phyloP scores from a whole-genome alignment of 2,329 filamentous ascomycete genomes.

The Colletotrichum karsti region DNA sequence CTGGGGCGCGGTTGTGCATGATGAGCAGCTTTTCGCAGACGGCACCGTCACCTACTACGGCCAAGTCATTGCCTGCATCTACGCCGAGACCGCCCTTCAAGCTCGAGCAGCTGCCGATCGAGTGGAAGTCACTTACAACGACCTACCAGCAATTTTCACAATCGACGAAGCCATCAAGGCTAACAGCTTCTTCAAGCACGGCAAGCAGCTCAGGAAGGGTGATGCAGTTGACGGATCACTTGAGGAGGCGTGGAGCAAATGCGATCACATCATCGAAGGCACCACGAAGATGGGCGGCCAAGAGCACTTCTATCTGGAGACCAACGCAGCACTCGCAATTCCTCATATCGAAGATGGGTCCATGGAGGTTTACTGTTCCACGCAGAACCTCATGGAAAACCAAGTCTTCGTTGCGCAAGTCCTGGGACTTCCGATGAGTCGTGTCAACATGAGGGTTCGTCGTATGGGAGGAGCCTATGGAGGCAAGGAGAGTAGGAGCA shows the following conservation, averaged over 20 bases:
- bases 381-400: not conserved
- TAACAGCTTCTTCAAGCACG: not conserved
- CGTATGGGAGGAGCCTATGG: not conserved
- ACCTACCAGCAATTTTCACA: not conserved
- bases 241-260: not conserved
- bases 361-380: not conserved
- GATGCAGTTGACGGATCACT: not conserved
- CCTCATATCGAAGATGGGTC: not conserved
- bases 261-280: not conserved
- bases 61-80: not conserved
- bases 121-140: not conserved
- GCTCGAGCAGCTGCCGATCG: not conserved
- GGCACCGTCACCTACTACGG: not conserved
- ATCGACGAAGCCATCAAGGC: not conserved
- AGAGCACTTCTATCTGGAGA: not conserved
- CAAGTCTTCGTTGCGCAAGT: not conserved
- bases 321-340: not conserved
- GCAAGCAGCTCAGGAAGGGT: not conserved
- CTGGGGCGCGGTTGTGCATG: not conserved
- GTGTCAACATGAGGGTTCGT: not conserved
- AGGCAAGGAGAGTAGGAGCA: not conserved
- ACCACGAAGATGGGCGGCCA: not conserved
- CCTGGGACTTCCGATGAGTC: not conserved
- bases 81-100: not conserved
- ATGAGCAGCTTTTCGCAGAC: not conserved